Percentiles rank a stretch among this genome's conserved stretches.
These are phyloP conservation scores for Kodamaea sp. DNA, from an alignment of 1,139 yeast species.

Conservation along the genomic window DNA sequence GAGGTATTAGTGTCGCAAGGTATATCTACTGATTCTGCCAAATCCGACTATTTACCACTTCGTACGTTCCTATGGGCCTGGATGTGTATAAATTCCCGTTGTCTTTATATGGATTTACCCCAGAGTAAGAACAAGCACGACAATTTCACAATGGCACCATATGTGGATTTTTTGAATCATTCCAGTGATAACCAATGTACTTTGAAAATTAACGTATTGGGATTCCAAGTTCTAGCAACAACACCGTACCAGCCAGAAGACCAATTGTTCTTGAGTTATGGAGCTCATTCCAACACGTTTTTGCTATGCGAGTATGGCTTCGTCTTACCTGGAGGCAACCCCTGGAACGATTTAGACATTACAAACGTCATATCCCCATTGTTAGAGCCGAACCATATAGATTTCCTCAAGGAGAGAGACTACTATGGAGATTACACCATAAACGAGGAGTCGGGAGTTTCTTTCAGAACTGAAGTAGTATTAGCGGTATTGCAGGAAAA, in stretches of 20 bases:
- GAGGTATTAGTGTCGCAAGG: conserved; percentile 21
- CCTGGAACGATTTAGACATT: conserved; percentile 73
- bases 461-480: conserved; percentile 78
- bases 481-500: conserved; percentile 60
- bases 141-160: conserved; percentile 89
- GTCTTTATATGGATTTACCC: conserved; percentile 75
- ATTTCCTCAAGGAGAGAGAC: conserved; percentile 50
- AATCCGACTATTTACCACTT: conserved; percentile 9
- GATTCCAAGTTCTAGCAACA: conserved; percentile 53
- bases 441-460: conserved; percentile 48
- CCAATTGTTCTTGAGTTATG: conserved; percentile 76
- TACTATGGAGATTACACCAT: conserved; percentile 79
- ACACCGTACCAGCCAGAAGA: conserved; percentile 41
- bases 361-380: conserved; percentile 39
- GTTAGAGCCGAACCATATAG: conserved; percentile 39
- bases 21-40: background rate
- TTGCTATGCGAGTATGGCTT: conserved; percentile 88
- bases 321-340: conserved; percentile 47
- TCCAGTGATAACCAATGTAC: conserved; percentile 54
- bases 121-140: conserved; percentile 50
- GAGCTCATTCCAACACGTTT: conserved; percentile 84
- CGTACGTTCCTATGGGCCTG: conserved; percentile 63
- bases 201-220: conserved; percentile 46
- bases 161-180: conserved; percentile 87
- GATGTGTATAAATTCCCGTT: conserved; percentile 89